Base-by-base conservation (phyloP, 1,284 basidiomycete genomes). In the Sanghuangporus weigelae region DNA sequence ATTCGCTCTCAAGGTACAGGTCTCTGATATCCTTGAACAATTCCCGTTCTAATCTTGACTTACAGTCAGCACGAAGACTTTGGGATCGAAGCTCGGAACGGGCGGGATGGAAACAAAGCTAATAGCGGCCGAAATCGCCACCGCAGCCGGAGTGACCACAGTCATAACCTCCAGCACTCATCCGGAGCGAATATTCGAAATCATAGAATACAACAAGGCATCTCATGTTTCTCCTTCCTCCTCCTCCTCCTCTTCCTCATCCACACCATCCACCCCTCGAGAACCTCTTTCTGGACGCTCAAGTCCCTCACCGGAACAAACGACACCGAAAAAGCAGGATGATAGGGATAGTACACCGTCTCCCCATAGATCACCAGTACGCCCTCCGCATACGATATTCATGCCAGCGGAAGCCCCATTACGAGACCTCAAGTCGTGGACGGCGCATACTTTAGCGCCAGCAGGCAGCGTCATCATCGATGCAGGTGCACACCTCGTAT, bases 31-130 rank as follows among this genome's bases (percentile, higher is more conserved):
- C 16, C 49, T 10, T 38, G 10, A 31, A 26, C 58, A 40, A 40
- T 57, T 53, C 10, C 54, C 21, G 7, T 6, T 21, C 42, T 50
- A 53, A 50, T 61, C 39, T 36, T 58, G 12, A 49, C 35, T 36
- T 8, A 31, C 70, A 95, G 96, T 98, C 2, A 93, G 91, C 70
- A 97, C 95, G 0, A 85, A 86, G 2, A 98, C 95, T 0, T 81
- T 96, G 5, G 97, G 96, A 0, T 96, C 94, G 0, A 93, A 85
- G 67, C 83, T 99, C 11, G 97, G 96, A 0, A 99, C 97, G 1
- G 97, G 96, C 1, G 97, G 97, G 5, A 99, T 99, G 97, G 95
- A 97, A 77, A 99, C 97, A 6, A 99, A 99, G 73, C 85, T 99
- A 65, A 97, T 99, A 67, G 96, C 96, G 1, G 96, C 97, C 0